A percentile compares a stretch with the other conserved stretches of the same genome.
Conservation (phyloP, 1,284 basidiomycete genomes). For the Spongispora temasekensis region DNA sequence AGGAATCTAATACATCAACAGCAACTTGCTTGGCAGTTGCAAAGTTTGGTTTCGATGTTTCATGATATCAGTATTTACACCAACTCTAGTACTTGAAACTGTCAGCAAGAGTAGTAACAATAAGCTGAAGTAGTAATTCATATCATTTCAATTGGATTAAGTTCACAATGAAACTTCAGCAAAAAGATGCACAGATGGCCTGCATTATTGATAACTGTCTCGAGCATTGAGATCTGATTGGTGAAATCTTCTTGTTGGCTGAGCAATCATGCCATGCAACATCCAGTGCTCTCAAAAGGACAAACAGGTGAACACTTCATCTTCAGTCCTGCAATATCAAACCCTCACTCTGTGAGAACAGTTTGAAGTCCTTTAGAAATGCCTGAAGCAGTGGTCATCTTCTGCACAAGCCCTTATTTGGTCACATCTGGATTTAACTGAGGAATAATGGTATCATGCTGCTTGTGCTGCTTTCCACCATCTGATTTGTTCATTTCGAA, state of each 20-base stretch:
- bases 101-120: not conserved
- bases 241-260: not conserved
- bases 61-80: not conserved
- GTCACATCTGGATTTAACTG: not conserved
- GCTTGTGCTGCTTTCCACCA: no score
- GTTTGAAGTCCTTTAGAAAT: not conserved
- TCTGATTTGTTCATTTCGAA: no score
- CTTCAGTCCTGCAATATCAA: not conserved
- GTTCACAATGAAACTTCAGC: not conserved
- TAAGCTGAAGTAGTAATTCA: not conserved
- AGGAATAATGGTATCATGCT: not conserved
- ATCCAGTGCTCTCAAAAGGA: not conserved
- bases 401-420: not conserved
- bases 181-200: not conserved
- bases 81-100: not conserved
- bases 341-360: not conserved
- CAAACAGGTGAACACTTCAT: not conserved
- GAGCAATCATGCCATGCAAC: not conserved
- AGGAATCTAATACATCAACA: not conserved
- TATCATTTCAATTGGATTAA: not conserved
- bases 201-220: conserved; percentile 28
- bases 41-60: not conserved
- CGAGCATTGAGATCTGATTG: not conserved
- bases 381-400: not conserved
- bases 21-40: not conserved